Evolutionary conservation across 441 rosid genomes (phyloP), one percentile per base, ranked within the genome.

Genomic region (Aleurites moluccanus): DNA sequence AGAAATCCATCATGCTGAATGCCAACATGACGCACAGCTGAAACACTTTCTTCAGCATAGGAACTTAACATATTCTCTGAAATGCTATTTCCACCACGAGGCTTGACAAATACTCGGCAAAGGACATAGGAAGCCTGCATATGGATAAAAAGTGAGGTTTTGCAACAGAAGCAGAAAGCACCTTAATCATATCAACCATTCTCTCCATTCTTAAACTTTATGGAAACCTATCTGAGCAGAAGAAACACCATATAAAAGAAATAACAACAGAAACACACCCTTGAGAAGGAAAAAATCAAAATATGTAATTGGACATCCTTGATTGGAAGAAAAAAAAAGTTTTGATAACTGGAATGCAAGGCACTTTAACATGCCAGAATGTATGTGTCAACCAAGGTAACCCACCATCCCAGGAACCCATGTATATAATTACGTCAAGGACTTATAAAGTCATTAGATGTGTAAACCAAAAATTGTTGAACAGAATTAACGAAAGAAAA

Each of bases 71-170:
- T 75, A 77, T 80, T 85, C 52, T 79, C 81, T 1, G 86, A 82
- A 38, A 56, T 2, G 53, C 82, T 73, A 70, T 76, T 83, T 72
- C 76, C 81, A 61, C 56, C 73, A 28, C n/a, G 75, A 73, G 86
- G 77, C 73, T 84, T 86, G 61, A 69, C 61, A 75, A 79, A 87
- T 27, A 88, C 79, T 62, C 88, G 86, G 64, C 91, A 90, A 11
- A 84, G 78, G 2, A 84, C 89, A 81, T 85, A 90, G 69, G 86
- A 69, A 63, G 85, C 85, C 95, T 88, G 83, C 83, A 80, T 28
- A 64, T 14, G 40, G 30, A 33, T 47, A 42, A 35, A 61, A 27
- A 59, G 2, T 52, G 56, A 81, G 50, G 28, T 73, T 21, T 35
- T 10, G n/a, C 44, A 61, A 68, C 66, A 38, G 35, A 40, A 38